Base-by-base conservation (phyloP, 129 eudicot species). In the Lactuca saligna region DNA sequence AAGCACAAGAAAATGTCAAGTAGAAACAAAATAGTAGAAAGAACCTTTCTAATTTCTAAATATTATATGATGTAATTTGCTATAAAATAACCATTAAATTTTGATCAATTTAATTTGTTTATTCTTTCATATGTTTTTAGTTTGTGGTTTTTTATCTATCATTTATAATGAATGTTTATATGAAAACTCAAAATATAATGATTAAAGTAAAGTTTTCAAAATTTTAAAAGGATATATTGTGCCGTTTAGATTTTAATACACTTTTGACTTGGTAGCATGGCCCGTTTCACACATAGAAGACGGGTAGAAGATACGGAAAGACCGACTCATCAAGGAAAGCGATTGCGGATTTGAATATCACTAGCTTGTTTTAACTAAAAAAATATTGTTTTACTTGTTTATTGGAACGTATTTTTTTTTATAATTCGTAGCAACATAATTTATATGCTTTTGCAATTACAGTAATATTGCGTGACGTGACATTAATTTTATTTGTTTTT, bases 201-300 rank as follows among this genome's bases (percentile, higher is more conserved):
- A 42, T 42, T 42, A 42, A 9, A 42, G 2, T 42, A 42, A 9
- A 42, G 2, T 42, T 42, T 42, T 42, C 49, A 3, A 42, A 6
- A 8, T 42, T 8, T 6, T 42, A 8, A 9, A 6, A 42, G 49
- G 13, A 42, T 25, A 25, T 0, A 25, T 42, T 8, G 49, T 42
- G 49, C 49, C 49, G 12, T 2, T 42, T 42, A 0, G 8, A 12
- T 14, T 42, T 35, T 63, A 9, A 70, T 17, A 55, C 39, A 11
- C 29, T 55, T 12, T 68, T 38, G 41, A 55, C 34, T 66, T 42
- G 57, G 46, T 44, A 70, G 17, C 75, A 44, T 70, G 57, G 34
- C 29, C 29, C 29, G 29, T 70, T 71, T 71, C 68, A 71, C 53
- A 61, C 68, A 49, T 59, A 59, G 11, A 48, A 71, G 68, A 49